Base-by-base conservation (phyloP, 2,329 filamentous ascomycete genomes). In the Tolypocladium paradoxum region DNA sequence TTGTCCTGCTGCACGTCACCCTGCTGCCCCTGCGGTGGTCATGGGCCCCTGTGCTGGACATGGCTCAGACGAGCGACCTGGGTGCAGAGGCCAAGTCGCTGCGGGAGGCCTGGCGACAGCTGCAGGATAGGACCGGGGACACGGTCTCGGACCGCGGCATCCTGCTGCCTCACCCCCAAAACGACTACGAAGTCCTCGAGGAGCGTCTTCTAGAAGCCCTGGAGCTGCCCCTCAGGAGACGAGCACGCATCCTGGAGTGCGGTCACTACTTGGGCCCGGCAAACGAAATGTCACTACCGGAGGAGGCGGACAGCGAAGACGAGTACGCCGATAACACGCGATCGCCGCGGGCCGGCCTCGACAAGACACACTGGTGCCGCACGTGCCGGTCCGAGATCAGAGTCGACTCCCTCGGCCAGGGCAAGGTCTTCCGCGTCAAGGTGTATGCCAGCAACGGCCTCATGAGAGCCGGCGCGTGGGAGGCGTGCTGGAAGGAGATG, bases 401-500 rank as follows among this genome's bases (percentile, higher is more conserved):
- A 40, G 79, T 71, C 58, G 79, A 82, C 58, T 70, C 74, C 40
- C 76, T 78, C 4, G 79, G 77, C 1, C 64, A 71, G 5, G 70
- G 74, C 53, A 81, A 78, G 61, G 75, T 83, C 49, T 93, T 89
- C 75, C 80, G 84, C 33, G 78, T 97, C 66, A 93, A 90, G 64
- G 85, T 97, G 1, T 99, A 92, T 64, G 93, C 93, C 1, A 92
- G 90, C 51, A 99, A 97, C 68, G 93, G 93, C 0, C 73, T 97
- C 48, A 95, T 99, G 89, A 82, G 84, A 54, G 85, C 89, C 6
- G 90, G 90, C 0, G 92, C 93, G 0, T 99, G 93, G 93, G 82
- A 82, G 5, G 91, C 91, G 2, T 92, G 89, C 54, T 99, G 92
- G 92, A 87, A 83, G 60, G 92, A 97, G 69, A 99, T 99, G 93